A percentile compares a stretch with the other conserved stretches of the same genome.
These are phyloP conservation scores for Oxytropis ochrocephala DNA, from an alignment of 306 rosid species.

Conservation along the genomic window DNA sequence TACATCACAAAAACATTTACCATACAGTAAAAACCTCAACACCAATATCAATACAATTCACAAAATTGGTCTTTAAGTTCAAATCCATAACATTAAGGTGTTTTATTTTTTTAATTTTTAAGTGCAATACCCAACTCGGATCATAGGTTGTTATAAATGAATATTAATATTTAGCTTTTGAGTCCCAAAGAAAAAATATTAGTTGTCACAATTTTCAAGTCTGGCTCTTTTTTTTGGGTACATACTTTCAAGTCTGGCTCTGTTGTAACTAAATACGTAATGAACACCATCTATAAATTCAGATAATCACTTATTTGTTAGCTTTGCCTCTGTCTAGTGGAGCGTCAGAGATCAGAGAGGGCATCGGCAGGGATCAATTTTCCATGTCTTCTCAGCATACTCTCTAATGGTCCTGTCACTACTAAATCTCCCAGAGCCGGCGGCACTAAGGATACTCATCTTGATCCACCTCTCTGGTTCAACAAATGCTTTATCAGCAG, in stretches of 20 bases:
- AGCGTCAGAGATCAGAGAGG: constrained; percentile 35
- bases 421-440: constrained; percentile 69
- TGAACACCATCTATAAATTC: not conserved
- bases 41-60: too few species aligned
- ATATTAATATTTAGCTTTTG: too few species aligned
- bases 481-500: constrained; percentile 58
- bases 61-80: too few species aligned
- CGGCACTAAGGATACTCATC: constrained; percentile 67
- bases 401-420: constrained; percentile 66
- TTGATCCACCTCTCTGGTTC: constrained; percentile 55
- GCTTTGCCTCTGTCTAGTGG: constrained; percentile 11
- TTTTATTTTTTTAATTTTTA: too few species aligned
- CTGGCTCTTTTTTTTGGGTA: too few species aligned
- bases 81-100: too few species aligned
- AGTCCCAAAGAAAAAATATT: too few species aligned
- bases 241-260: not conserved
- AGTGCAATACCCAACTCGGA: too few species aligned
- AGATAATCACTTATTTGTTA: not conserved
- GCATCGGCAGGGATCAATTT: constrained; percentile 61
- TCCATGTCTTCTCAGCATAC: constrained; percentile 63
- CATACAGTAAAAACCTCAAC: too few species aligned
- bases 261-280: not conserved
- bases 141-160: too few species aligned
- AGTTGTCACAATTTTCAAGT: too few species aligned
- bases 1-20: too few species aligned